These are phyloP conservation scores for Lepraria neglecta DNA, from an alignment of 495 filamentous ascomycete genomes.

Conservation along the genomic window DNA sequence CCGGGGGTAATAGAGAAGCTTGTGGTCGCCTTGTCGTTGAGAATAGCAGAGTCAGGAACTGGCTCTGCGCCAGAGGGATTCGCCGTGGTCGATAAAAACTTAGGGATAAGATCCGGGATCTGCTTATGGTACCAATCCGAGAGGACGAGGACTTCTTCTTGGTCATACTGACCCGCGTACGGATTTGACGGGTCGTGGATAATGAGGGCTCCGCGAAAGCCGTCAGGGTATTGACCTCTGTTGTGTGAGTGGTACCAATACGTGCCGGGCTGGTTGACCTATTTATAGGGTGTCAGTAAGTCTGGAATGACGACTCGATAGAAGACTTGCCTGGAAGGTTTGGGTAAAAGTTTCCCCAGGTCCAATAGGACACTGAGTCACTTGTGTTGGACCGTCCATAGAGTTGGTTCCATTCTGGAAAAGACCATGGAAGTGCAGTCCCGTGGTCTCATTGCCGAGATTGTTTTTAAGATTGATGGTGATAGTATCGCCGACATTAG, in stretches of 20 bases:
- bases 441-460: slow-evolving; percentile 52
- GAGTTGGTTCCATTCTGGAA: slow-evolving; percentile 54
- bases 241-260: slow-evolving; percentile 76
- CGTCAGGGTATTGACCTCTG: slow-evolving; percentile 69
- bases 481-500: slow-evolving; percentile 60
- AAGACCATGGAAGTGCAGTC: slow-evolving; percentile 63
- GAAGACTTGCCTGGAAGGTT: slow-evolving; percentile 34
- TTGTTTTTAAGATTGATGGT: slow-evolving; percentile 66
- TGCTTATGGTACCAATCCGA: slow-evolving; percentile 49
- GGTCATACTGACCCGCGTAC: slow-evolving; percentile 53
- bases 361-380: slow-evolving; percentile 65
- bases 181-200: slow-evolving; percentile 61
- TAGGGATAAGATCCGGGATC: slow-evolving; percentile 36
- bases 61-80: slow-evolving; percentile 14
- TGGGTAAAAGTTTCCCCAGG: slow-evolving; percentile 47
- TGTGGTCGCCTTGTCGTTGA: slow-evolving; percentile 30
- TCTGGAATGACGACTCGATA: not conserved
- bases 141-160: slow-evolving; percentile 49
- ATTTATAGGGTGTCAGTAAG: not conserved
- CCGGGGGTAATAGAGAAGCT: slow-evolving; percentile 57
- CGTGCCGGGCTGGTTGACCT: slow-evolving; percentile 40
- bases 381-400: slow-evolving; percentile 57
- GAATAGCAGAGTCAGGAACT: slow-evolving; percentile 5
- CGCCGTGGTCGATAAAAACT: not conserved
- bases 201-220: slow-evolving; percentile 62